Evolutionary conservation across 768 basidiomycete species (phyloP).

Genomic region (Gelatoporia subvermispora): DNA sequence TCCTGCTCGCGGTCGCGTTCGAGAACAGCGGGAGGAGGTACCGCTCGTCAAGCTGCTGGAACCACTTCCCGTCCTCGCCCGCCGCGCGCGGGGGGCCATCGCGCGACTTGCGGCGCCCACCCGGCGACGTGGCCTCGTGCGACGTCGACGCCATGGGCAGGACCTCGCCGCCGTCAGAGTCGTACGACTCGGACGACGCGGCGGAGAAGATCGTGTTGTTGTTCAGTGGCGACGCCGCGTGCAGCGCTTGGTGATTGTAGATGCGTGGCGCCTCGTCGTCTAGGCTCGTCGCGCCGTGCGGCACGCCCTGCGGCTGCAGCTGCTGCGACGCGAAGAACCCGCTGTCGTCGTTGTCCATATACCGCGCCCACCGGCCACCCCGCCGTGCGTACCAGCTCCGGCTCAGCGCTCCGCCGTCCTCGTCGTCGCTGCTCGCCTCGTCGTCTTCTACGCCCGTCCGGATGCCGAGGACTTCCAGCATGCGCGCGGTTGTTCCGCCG

Average conservation of each 20-base stretch:
- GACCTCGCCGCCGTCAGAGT: slow-evolving; percentile 72
- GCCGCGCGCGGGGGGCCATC: slow-evolving; percentile 3
- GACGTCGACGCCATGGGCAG: slow-evolving; percentile 66
- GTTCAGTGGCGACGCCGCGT: slow-evolving; percentile 8
- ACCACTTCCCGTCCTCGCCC: slow-evolving; percentile 84
- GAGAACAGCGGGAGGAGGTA: slow-evolving; percentile 92
- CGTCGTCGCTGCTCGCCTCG: slow-evolving; percentile 48
- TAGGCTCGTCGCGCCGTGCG: slow-evolving; percentile 45
- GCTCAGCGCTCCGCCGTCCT: slow-evolving; percentile 40
- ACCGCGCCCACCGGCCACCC: slow-evolving; percentile 37
- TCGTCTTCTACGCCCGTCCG: slow-evolving; percentile 94
- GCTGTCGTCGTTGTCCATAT: slow-evolving; percentile 24
- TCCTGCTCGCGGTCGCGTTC: slow-evolving; percentile 83
- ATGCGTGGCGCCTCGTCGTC: slow-evolving; percentile 34
- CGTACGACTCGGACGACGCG: slow-evolving; percentile 70
- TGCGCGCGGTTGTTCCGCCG: slow-evolving; percentile 93
- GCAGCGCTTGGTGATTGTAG: slow-evolving; percentile 61
- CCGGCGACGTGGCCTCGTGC: slow-evolving; percentile 1
- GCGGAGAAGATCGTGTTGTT: slow-evolving; percentile 52
- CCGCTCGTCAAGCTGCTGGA: slow-evolving; percentile 91
- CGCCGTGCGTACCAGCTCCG: slow-evolving; percentile 29
- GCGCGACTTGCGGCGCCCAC: slow-evolving; percentile 9
- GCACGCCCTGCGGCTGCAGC: slow-evolving; percentile 14
- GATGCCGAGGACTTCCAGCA: slow-evolving; percentile 97
- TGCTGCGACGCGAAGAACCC: slow-evolving; percentile 17